Base-by-base conservation (phyloP, 2,329 filamentous ascomycete genomes). In the Hypoxylon sp. region DNA sequence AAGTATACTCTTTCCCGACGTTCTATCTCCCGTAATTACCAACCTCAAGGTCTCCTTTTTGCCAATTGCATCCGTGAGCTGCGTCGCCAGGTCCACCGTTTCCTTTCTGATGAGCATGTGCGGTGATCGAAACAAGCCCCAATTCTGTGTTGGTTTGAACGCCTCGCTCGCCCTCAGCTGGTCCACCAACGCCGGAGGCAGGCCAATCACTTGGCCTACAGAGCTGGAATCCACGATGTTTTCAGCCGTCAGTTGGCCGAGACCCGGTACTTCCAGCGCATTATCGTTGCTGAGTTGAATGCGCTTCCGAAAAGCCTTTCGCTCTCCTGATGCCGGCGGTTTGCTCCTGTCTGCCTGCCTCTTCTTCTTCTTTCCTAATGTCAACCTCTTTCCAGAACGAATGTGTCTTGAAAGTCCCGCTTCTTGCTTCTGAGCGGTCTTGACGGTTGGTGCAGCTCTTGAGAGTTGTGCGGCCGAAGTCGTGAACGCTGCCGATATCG, bases 221-320 rank as follows among this genome's bases (percentile, higher is more conserved):
- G 87, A 85, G 32, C 83, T 82, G 29, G 81, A 79, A 58, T 85
- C 81, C 16, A 85, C 78, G 79, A 90, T 81, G 45, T 84, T 86
- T 67, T 85, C 81, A 8, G 80, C 76, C 11, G 80, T 84, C 58
- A 97, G 75, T 51, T 90, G 85, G 64, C 84, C 80, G 71, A 97
- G 83, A 9, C 88, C 91, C 23, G 83, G 76, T 6, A 98, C 91
- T 64, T 90, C 88, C 37, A 97, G 82, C 52, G 96, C 96, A 81
- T 97, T 98, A 79, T 92, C 91, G 81, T 98, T 99, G 83, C 91
- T 95, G 65, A 99, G 88, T 64, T 96, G 89, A 74, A 99, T 92
- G 72, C 92, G 89, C 83, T 96, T 97, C 70, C 94, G 90, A 76
- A 92, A 84, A 27, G 92, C 92, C 81, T 94, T 97, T 71, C 94